Evolutionary conservation across 257 asterid species (phyloP).

Genomic region (Solanum virginianum): DNA sequence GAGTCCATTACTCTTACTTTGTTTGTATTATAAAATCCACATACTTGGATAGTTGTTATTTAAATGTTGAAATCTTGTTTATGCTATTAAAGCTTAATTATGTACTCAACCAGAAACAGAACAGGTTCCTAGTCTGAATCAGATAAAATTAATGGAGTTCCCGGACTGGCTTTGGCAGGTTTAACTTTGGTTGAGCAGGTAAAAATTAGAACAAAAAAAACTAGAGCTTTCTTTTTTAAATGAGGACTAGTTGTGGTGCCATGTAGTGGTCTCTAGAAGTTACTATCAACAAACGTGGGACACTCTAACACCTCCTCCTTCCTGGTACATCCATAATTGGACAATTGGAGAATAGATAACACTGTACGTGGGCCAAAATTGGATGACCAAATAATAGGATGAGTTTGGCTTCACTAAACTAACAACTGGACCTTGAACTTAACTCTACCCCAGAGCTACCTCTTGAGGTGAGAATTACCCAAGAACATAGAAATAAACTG

Average conservation of each 20-base stretch:
- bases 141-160: background rate
- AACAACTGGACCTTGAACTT: background rate
- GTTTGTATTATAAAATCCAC: background rate
- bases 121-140: background rate
- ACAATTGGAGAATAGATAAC: background rate
- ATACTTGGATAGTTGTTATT: background rate
- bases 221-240: background rate
- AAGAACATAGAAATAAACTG: background rate
- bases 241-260: background rate
- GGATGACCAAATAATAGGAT: background rate
- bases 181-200: background rate
- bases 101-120: background rate
- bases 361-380: background rate
- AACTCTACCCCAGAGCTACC: background rate
- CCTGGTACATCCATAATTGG: background rate
- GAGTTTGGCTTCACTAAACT: background rate
- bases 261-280: background rate
- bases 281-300: background rate
- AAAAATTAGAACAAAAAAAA: background rate
- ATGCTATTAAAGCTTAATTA: background rate
- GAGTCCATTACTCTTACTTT: background rate
- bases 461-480: background rate
- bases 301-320: background rate
- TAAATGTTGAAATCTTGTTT: background rate
- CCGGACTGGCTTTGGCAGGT: background rate